Conservation (phyloP, 2,329 filamentous ascomycete genomes). For the Cladosporium sp. region DNA sequence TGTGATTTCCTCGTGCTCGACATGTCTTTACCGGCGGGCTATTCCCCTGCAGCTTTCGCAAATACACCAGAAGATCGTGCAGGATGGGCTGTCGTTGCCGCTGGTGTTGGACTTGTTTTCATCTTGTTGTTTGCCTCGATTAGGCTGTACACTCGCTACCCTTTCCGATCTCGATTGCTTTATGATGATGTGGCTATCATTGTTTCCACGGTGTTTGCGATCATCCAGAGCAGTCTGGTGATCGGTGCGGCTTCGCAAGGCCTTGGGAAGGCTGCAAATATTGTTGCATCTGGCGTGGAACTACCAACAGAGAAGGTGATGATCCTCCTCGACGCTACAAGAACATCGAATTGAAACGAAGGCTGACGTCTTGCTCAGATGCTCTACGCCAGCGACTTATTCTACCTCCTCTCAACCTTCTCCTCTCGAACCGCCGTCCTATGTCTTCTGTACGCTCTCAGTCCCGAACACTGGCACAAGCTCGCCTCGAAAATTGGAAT, state of each 20-base stretch:
- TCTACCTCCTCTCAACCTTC: not conserved
- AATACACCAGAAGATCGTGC: not conserved
- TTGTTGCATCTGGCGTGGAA: not conserved
- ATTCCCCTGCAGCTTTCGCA: not conserved
- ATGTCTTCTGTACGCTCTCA: not conserved
- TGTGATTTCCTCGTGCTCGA: not conserved
- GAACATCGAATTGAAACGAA: not conserved
- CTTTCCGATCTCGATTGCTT: not conserved
- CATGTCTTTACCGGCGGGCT: slow-evolving; percentile 5
- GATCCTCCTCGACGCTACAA: not conserved
- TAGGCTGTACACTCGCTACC: slow-evolving; percentile 7
- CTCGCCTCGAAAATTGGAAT: not conserved
- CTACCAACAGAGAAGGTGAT: slow-evolving; percentile 2
- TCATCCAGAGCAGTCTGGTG: not conserved
- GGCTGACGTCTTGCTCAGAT: not conserved
- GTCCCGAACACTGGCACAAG: not conserved
- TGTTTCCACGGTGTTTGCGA: not conserved
- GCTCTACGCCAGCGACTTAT: slow-evolving; percentile 6
- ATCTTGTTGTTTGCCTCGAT: slow-evolving; percentile 1
- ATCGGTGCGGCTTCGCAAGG: slow-evolving; percentile 5
- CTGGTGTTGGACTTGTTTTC: slow-evolving; percentile 1
- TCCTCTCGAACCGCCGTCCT: not conserved
- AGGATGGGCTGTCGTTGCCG: not conserved
- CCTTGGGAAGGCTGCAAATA: not conserved
- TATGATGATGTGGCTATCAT: not conserved